Evolutionary conservation across 441 rosid species (phyloP).

Genomic region (Populus hybrid): DNA sequence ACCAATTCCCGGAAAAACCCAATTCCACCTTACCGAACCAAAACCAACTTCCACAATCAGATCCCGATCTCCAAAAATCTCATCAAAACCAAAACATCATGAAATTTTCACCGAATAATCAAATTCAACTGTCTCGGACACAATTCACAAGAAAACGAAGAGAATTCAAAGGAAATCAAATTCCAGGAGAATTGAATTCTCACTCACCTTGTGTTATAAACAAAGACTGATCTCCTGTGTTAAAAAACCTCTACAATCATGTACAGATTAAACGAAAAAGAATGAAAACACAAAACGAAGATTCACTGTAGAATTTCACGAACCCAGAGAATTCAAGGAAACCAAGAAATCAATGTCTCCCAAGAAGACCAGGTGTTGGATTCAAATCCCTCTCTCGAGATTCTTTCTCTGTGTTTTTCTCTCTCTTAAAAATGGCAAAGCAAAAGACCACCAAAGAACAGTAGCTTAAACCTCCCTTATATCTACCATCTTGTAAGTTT

Average conservation of each 20-base stretch:
- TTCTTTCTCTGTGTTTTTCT: slow-evolving; percentile 3
- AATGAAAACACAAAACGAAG: not conserved
- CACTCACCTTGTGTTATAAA: not conserved
- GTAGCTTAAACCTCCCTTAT: slow-evolving; percentile 56
- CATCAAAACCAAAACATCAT: slow-evolving; percentile 3
- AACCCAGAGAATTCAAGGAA: slow-evolving; percentile 12
- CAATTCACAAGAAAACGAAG: slow-evolving; percentile 6
- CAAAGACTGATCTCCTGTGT: not conserved
- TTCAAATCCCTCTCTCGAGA: not conserved
- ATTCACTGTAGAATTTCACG: not conserved
- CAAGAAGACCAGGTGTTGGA: not conserved
- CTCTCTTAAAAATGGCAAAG: slow-evolving; percentile 1
- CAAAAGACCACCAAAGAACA: slow-evolving; percentile 25
- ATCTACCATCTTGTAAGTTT: slow-evolving; percentile 12
- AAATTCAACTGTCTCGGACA: slow-evolving; percentile 11
- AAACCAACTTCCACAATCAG: slow-evolving; percentile 12
- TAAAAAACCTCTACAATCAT: not conserved
- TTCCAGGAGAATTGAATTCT: not conserved
- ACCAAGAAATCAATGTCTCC: not conserved
- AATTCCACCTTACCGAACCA: not conserved
- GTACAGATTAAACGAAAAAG: not conserved
- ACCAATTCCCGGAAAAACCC: not conserved
- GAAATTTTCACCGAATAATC: not conserved
- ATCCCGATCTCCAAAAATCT: slow-evolving; percentile 17
- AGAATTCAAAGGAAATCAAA: not conserved